Evolutionary conservation across 768 basidiomycete species (phyloP).

Genomic region (Cantharellus anzutake): DNA sequence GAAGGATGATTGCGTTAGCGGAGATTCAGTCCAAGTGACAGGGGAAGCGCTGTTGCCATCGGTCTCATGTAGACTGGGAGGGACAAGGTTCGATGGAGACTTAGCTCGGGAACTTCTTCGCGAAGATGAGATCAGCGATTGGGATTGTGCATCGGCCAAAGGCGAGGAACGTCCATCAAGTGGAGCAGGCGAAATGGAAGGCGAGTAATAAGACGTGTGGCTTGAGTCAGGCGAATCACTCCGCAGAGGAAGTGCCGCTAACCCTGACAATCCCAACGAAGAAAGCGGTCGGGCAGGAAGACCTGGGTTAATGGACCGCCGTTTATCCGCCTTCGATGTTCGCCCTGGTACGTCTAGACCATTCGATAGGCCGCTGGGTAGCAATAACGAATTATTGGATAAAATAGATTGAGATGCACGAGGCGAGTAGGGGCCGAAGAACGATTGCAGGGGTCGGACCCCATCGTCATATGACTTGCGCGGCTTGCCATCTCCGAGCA

Average conservation of each 20-base stretch:
- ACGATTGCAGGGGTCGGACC: slow-evolving; percentile 22
- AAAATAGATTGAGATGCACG: slow-evolving; percentile 2
- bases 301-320: slow-evolving; percentile 37
- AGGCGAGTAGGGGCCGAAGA: slow-evolving; percentile 12
- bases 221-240: background rate
- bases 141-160: slow-evolving; percentile 10
- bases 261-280: no score
- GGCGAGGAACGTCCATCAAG: slow-evolving; percentile 2
- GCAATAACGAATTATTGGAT: background rate
- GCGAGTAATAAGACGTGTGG: background rate
- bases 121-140: background rate
- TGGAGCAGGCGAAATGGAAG: background rate
- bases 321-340: slow-evolving; percentile 25
- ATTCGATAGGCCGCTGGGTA: slow-evolving; percentile 4
- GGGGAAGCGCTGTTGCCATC: slow-evolving; percentile 7
- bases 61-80: background rate
- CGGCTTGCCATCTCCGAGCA: background rate
- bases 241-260: background rate
- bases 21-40: background rate
- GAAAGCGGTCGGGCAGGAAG: background rate
- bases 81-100: no score
- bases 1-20: background rate
- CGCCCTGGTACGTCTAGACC: slow-evolving; percentile 17
- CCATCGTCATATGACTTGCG: slow-evolving; percentile 29
- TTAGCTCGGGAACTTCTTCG: no score